phyloP scores from a whole-genome alignment of 2,329 filamentous ascomycete species.

The Hypoxylon sp. region DNA sequence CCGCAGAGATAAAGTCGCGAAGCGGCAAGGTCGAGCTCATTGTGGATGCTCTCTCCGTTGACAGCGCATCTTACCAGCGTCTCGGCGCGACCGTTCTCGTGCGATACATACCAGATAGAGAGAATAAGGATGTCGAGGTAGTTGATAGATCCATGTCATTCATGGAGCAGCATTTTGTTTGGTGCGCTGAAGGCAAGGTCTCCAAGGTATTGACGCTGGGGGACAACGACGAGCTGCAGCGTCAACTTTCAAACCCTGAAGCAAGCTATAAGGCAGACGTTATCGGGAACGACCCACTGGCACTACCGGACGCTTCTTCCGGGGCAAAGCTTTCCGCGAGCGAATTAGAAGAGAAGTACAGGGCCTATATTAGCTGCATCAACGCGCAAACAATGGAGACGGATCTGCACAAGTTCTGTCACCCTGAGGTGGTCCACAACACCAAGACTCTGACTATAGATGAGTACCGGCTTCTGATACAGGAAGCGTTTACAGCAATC shows the following conservation, averaged over 20 bases:
- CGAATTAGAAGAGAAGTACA: constrained; percentile 49
- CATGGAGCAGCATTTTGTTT: constrained; percentile 40
- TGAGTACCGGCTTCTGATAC: constrained; percentile 52
- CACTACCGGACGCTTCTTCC: constrained; percentile 14
- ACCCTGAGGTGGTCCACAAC: constrained; percentile 53
- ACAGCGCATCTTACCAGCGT: constrained; percentile 30
- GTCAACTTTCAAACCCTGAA: constrained; percentile 32
- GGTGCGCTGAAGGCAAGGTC: constrained; percentile 43
- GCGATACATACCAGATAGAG: constrained; percentile 15
- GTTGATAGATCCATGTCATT: constrained; percentile 23
- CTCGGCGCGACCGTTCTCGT: constrained; percentile 36
- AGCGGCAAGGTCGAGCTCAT: constrained; percentile 35
- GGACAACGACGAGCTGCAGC: constrained; percentile 40
- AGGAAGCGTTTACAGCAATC: constrained; percentile 51
- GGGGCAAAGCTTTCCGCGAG: constrained; percentile 26
- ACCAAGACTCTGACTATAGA: constrained; percentile 42
- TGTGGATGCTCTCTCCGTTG: constrained; percentile 44
- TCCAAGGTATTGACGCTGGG: constrained; percentile 34
- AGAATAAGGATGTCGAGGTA: not conserved
- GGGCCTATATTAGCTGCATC: constrained; percentile 54
- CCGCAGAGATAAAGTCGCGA: constrained; percentile 21
- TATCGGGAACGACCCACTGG: constrained; percentile 31
- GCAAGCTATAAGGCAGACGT: constrained; percentile 32
- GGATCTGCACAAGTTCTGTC: constrained; percentile 51
- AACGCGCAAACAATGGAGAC: constrained; percentile 50